Base-by-base conservation (phyloP, 2,329 filamentous ascomycete genomes). In the Ceratocystis destructans region DNA sequence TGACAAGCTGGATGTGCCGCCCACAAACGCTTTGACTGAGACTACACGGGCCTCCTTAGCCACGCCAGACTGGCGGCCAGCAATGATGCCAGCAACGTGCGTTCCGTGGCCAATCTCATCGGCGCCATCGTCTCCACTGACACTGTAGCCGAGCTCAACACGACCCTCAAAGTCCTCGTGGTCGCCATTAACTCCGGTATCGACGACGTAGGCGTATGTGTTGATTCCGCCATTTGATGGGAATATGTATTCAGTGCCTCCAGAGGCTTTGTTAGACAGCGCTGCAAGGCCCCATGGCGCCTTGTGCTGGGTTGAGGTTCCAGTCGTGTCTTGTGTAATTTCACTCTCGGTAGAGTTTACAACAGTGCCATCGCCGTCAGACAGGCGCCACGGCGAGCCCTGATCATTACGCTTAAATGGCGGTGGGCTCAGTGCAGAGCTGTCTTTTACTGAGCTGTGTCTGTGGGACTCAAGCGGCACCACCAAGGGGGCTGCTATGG, bases 221-320 rank as follows among this genome's bases (percentile, higher is more conserved):
- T 71, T 70, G 20, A 64, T 37, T 31, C 71, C 72, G 4, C 70
- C 69, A 15, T 64, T 59, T 1, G 65, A 53, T 45, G 72, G 69
- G 69, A 70, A 72, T 6, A 66, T 41, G 66, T 72, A 72, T 63
- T 62, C 61, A 10, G 57, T 20, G 48, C 57, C 71, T 46, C 72
- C 73, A 0, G 64, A 64, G 0, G 64, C 28, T 37, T 72, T 71
- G 69, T 73, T 73, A 12, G 74, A 76, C 66, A 76, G 70, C 12
- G 74, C 68, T 22, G 71, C 73, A 1, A 76, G 71, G 41, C 74
- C 73, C 72, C 73, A 75, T n/a, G 74, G 62, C 33, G 73, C 71
- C 65, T 69, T 61, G 8, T 15, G 61, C 70, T 76, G 73, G 7
- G 71, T 74, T 1, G 64, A 96, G 95, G 90, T 90, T 90, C 70